Evolutionary conservation across 1,139 yeast species (phyloP), one percentile per base, ranked within the genome.

Genomic region (Petasospora rhodanensis): DNA sequence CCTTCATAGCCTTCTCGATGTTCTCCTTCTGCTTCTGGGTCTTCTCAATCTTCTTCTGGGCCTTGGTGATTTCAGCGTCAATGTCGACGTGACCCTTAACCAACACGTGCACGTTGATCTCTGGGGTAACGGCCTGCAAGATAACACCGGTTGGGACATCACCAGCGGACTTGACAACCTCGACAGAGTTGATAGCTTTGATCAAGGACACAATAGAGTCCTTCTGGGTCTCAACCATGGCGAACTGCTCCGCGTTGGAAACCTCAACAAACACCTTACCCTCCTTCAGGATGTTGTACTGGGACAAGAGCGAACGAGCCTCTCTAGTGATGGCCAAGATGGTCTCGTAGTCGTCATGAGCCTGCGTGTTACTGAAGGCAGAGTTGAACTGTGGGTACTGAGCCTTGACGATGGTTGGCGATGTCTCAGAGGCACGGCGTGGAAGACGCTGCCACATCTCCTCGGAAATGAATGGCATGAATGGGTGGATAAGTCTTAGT

Each of bases 361-460:
- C 75, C 49, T 71, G 69, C 26, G 57, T 65, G 52, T 87, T 77
- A 54, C 76, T 78, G 47, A 75, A 82, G 41, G 73, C 73, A 31
- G 66, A 52, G 36, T 66, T 66, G 60, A 69, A 83, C 37, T 64
- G 72, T 39, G 98, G 98, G 66, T 79, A 91, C 35, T 68, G 53
- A 28, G 96, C 95, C 55, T 76, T 75, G 37, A 78, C 77, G 55
- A 91, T 85, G n/a, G 95, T 74, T 31, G 64, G 66, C 16, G 84
- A 68, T 13, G 61, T 60, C 54, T 85, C 96, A 34, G 78, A 67
- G 14, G 76, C 75, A 58, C 96, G 79, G 55, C 85, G 81, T 49
- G 98, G 97, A 55, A 91, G 68, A 65, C 97, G 85, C 67, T 91
- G 98, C 97, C 96, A 91, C 83, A 91, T 76, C 69, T 91, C 98